Percentiles rank a stretch among this genome's conserved stretches.
Conservation (phyloP, 1,139 yeast genomes). For the Blastobotrys elegans region DNA sequence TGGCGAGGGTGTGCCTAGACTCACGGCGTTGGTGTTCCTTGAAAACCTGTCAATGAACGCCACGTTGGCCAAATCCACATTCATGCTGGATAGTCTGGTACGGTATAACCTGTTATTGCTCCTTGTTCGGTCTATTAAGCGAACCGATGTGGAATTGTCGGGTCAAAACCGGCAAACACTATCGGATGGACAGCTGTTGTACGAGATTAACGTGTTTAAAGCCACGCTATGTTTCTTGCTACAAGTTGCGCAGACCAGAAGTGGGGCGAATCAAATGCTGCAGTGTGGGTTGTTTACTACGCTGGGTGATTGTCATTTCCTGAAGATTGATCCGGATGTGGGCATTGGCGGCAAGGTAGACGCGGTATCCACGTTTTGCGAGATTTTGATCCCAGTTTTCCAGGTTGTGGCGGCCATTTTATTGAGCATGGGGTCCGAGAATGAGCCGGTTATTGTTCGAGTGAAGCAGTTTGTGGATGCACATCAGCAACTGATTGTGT, state of each 20-base stretch:
- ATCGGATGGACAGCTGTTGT: constrained; percentile 37
- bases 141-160: constrained; percentile 60
- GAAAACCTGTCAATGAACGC: constrained; percentile 65
- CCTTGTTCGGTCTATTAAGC: constrained; percentile 59
- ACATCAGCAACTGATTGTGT: constrained; percentile 55
- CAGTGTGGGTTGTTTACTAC: constrained; percentile 66
- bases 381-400: constrained; percentile 70
- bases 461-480: constrained; percentile 50
- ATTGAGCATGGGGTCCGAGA: constrained; percentile 75
- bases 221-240: constrained; percentile 64
- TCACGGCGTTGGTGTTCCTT: constrained; percentile 69
- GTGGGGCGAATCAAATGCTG: constrained; percentile 71
- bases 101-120: constrained; percentile 61
- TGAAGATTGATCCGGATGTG: constrained; percentile 72
- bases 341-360: constrained; percentile 40
- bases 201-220: constrained; percentile 73
- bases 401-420: constrained; percentile 66
- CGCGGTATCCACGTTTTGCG: constrained; percentile 42
- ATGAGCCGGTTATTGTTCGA: constrained; percentile 55
- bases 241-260: constrained; percentile 68
- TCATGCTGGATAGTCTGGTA: constrained; percentile 55
- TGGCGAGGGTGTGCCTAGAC: constrained; percentile 72
- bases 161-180: constrained; percentile 19
- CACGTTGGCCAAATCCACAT: constrained; percentile 45
- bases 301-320: constrained; percentile 52